A percentile compares a stretch with the other conserved stretches of the same genome.
These are phyloP conservation scores for Laburnicola sp. DNA, from an alignment of 2,329 filamentous ascomycete genomes.

Conservation along the genomic window DNA sequence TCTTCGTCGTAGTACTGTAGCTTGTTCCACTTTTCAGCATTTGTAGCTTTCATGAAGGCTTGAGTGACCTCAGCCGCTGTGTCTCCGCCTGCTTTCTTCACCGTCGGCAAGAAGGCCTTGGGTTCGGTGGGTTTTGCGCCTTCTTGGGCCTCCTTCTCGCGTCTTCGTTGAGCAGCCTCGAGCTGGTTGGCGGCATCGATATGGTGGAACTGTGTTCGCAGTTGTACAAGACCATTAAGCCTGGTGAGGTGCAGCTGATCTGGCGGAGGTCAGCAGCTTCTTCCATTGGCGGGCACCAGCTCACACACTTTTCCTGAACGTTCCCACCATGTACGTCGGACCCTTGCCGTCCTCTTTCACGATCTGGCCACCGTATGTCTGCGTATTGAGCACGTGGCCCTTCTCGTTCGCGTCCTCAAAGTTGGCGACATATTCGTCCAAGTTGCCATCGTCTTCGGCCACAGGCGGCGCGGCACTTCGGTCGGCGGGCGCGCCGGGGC, in stretches of 20 bases:
- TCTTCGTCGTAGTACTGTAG: slow-evolving; percentile 84
- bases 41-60: slow-evolving; percentile 74
- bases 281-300: background rate
- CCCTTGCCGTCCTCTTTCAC: slow-evolving; percentile 70
- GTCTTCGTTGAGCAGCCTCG: slow-evolving; percentile 55
- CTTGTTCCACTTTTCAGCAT: slow-evolving; percentile 79
- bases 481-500: slow-evolving; percentile 29
- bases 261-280: slow-evolving; percentile 41
- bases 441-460: slow-evolving; percentile 66
- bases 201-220: slow-evolving; percentile 91
- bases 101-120: slow-evolving; percentile 81
- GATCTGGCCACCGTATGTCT: slow-evolving; percentile 84
- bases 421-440: slow-evolving; percentile 56
- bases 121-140: slow-evolving; percentile 57
- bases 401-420: slow-evolving; percentile 68
- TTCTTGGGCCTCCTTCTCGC: slow-evolving; percentile 52
- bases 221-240: slow-evolving; percentile 78
- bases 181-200: slow-evolving; percentile 82
- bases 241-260: slow-evolving; percentile 86
- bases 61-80: slow-evolving; percentile 71
- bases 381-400: slow-evolving; percentile 73
- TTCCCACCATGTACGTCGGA: slow-evolving; percentile 81
- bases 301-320: slow-evolving; percentile 77
- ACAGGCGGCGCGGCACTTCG: slow-evolving; percentile 24
- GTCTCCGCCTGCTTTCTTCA: slow-evolving; percentile 74